Conservation (phyloP, 768 basidiomycete species). For the Lactifluus echinatus region DNA sequence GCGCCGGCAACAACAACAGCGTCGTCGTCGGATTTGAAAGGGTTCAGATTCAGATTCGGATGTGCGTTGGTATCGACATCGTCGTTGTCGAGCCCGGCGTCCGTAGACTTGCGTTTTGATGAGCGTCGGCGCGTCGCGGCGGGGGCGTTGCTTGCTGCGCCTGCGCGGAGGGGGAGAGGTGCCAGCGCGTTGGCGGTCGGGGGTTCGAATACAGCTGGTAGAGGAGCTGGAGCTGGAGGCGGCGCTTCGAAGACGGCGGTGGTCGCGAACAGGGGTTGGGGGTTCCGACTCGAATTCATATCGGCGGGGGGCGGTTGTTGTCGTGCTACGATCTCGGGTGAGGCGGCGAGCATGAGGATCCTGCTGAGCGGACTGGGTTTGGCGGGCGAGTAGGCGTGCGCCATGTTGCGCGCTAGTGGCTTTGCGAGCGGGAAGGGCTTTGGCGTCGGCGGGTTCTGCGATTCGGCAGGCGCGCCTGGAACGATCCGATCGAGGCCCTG, state of each 20-base stretch:
- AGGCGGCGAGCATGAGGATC: slow-evolving; percentile 63
- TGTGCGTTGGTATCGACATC: slow-evolving; percentile 7
- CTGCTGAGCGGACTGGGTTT: slow-evolving; percentile 76
- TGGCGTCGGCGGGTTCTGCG: slow-evolving; percentile 27
- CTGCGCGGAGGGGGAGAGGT: slow-evolving; percentile 7
- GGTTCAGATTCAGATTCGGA: background rate
- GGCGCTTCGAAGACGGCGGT: slow-evolving; percentile 1
- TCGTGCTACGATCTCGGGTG: slow-evolving; percentile 36
- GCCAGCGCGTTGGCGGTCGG: no score
- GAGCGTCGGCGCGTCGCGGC: slow-evolving; percentile 12
- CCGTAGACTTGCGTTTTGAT: slow-evolving; percentile 9
- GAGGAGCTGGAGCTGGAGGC: background rate
- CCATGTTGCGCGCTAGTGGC: slow-evolving; percentile 58
- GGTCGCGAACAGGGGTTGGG: background rate
- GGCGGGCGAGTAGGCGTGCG: slow-evolving; percentile 74
- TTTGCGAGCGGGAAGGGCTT: slow-evolving; percentile 64
- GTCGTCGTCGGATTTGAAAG: background rate
- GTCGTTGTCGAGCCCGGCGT: slow-evolving; percentile 10
- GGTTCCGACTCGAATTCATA: background rate
- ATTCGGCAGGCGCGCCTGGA: background rate
- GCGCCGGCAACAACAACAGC: no score
- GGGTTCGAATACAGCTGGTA: no score
- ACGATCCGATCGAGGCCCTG: slow-evolving; percentile 12
- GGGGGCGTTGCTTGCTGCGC: slow-evolving; percentile 24
- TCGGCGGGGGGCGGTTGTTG: slow-evolving; percentile 2